Evolutionary conservation across 1,284 basidiomycete species (phyloP).

Genomic region (Moniliophthora roreri): DNA sequence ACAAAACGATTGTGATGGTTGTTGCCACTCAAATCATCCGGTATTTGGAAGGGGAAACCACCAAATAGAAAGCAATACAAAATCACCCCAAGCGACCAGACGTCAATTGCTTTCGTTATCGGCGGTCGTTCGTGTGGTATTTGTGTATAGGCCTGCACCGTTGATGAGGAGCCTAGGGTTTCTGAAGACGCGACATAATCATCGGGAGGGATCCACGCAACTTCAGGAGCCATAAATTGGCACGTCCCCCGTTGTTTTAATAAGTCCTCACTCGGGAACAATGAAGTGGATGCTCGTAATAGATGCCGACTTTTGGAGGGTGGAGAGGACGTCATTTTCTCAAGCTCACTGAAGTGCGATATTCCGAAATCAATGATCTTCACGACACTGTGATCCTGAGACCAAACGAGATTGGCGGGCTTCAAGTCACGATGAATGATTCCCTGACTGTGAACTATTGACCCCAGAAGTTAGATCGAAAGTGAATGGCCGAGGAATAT

Average conservation of each 20-base stretch:
- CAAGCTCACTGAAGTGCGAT: constrained; percentile 45
- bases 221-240: constrained; percentile 88
- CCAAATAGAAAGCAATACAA: constrained; percentile 88
- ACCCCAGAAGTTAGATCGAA: not conserved
- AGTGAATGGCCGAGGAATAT: not conserved
- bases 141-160: constrained; percentile 9
- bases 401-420: constrained; percentile 84
- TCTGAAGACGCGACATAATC: constrained; percentile 18
- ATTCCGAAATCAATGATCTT: constrained; percentile 93
- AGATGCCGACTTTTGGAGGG: not conserved
- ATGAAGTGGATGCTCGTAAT: constrained; percentile 29
- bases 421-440: constrained; percentile 95
- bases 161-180: constrained; percentile 23
- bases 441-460: constrained; percentile 79
- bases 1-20: constrained; percentile 54
- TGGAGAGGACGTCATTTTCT: too few relatives aligned
- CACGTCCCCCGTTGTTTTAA: constrained; percentile 84
- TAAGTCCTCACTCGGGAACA: constrained; percentile 72
- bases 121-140: constrained; percentile 40
- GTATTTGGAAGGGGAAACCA: constrained; percentile 60
- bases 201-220: constrained; percentile 60
- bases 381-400: constrained; percentile 64
- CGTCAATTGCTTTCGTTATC: constrained; percentile 85
- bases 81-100: constrained; percentile 90
- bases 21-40: constrained; percentile 53